Evolutionary conservation across 2,329 filamentous ascomycete species (phyloP), one percentile per base, ranked within the genome.

Genomic region (Thyridium curvatum): DNA sequence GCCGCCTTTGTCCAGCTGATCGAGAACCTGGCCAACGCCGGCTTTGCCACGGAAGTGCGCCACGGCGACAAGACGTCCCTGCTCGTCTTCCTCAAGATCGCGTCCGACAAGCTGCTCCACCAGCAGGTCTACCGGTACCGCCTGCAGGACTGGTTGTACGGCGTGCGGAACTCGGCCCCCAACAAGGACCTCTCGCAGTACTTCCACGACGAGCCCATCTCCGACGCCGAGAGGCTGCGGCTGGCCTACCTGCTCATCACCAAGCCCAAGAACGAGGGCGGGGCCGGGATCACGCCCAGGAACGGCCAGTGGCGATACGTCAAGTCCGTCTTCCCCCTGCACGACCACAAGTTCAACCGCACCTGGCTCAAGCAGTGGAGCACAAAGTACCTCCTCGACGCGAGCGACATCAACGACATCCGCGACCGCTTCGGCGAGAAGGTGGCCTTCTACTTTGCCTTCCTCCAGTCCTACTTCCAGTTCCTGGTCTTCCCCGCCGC

Each of bases 131-230:
- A 95, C 61, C 79, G 88, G 47, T 86, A 86, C 40, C 80, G 93
- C 47, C 82, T 96, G 14, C 86, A 89, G 56, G 93, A 97, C 64
- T 98, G 90, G 88, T 78, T 97, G 28, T 84, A 93, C 57, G 89
- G 90, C 38, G 84, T 96, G 39, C 82, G 88, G 46, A 75, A 85
- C 36, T 76, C 79, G 15, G 81, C 88, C 29, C 91, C 91, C 0
- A 75, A 80, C 40, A 82, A 80, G 54, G 81, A 94, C 48, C 78
- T 87, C 14, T 66, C 74, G 35, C 70, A 78, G 42, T 76, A 82
- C 12, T 75, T 94, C 38, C 69, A 81, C 42, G 67, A 77, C 13
- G 84, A 94, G 49, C 85, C 89, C 2, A 73, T 96, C 41, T 87
- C 83, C 30, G 87, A 94, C 55, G 86, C 91, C 16, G 93, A 98